Evolutionary conservation across 495 filamentous ascomycete genomes (phyloP).

Genomic region (Talaromyces stipitatus): DNA sequence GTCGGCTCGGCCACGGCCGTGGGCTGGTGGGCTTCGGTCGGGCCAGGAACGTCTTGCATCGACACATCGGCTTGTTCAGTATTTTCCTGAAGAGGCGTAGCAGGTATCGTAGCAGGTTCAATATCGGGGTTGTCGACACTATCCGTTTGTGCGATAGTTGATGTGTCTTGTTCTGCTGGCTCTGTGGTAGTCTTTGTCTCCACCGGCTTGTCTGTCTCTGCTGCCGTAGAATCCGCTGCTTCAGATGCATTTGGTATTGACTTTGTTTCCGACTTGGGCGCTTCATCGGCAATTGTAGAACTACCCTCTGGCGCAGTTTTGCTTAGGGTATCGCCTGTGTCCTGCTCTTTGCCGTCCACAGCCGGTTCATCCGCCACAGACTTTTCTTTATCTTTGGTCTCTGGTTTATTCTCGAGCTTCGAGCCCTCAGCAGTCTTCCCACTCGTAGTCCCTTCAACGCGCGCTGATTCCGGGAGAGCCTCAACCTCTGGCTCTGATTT

Average conservation of each 20-base stretch:
- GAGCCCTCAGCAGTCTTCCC: not conserved
- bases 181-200: not conserved
- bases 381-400: not conserved
- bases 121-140: not conserved
- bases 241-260: constrained; percentile 1
- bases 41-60: not conserved
- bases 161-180: not conserved
- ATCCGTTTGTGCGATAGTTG: not conserved
- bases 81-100: not conserved
- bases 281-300: not conserved
- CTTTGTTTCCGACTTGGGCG: not conserved
- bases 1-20: constrained; percentile 2
- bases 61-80: not conserved
- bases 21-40: constrained; percentile 11
- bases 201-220: not conserved
- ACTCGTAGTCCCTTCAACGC: not conserved
- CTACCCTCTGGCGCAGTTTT: not conserved
- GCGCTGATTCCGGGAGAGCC: constrained; percentile 6
- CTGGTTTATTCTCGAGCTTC: not conserved
- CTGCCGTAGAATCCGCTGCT: not conserved
- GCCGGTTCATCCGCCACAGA: not conserved
- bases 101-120: not conserved
- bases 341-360: not conserved
- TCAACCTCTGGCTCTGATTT: constrained; percentile 30
- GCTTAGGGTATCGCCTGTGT: not conserved